Conservation (phyloP, 805 yeast genomes). For the Alloascoidea hylecoeti region DNA sequence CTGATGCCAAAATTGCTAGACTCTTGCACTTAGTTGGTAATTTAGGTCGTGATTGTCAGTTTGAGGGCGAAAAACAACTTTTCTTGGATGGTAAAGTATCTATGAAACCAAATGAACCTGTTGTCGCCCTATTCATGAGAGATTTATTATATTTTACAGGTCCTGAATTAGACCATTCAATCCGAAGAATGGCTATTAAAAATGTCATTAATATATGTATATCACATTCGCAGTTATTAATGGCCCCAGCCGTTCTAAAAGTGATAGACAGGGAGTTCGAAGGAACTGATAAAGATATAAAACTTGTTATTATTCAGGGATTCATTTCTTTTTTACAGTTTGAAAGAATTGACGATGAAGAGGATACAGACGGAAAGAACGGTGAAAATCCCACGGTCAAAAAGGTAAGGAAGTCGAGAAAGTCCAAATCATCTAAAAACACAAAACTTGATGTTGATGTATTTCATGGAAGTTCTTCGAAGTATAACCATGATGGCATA, state of each 20-base stretch:
- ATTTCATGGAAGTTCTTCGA: conserved; percentile 16
- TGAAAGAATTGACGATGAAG: conserved; percentile 29
- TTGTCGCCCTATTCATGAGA: conserved; percentile 43
- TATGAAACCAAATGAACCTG: conserved; percentile 35
- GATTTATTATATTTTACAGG: conserved; percentile 42
- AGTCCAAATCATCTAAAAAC: conserved; percentile 7
- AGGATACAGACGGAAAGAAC: conserved; percentile 37
- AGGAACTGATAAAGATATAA: conserved; percentile 21
- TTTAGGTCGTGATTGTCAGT: conserved; percentile 57
- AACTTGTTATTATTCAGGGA: conserved; percentile 37
- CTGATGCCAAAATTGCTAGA: conserved; percentile 35
- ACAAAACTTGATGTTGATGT: conserved; percentile 15
- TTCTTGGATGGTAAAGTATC: conserved; percentile 26
- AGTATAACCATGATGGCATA: conserved; percentile 43
- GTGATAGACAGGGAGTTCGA: conserved; percentile 36
- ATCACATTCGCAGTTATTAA: conserved; percentile 51
- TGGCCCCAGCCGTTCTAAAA: conserved; percentile 35
- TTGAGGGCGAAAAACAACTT: conserved; percentile 28
- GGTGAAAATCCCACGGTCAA: conserved; percentile 31
- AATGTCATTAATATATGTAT: conserved; percentile 47
- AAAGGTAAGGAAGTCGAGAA: conserved; percentile 1
- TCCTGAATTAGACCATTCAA: conserved; percentile 14
- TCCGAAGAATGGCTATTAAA: conserved; percentile 38
- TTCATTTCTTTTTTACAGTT: conserved; percentile 34
- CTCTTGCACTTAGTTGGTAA: conserved; percentile 52